Evolutionary conservation across 148 eudicot genomes (phyloP).

Genomic region (Pharnaceum exiguum): DNA sequence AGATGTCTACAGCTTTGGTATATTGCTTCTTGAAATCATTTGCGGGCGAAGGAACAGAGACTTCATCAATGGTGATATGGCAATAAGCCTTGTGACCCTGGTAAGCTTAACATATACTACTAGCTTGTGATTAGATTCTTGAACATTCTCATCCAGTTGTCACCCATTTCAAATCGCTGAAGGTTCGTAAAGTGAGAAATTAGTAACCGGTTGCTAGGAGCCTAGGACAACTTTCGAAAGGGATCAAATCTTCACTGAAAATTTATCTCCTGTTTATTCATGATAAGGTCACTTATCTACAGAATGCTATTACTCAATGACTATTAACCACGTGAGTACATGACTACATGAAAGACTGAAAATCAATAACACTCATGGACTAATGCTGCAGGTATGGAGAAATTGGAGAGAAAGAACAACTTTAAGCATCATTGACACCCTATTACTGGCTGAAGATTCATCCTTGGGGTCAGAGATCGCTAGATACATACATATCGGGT

Average conservation of each 20-base stretch:
- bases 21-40: constrained; percentile 43
- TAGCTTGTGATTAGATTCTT: neutral
- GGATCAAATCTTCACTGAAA: no score
- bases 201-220: no score
- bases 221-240: no score
- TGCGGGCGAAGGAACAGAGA: constrained; percentile 25
- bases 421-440: constrained; percentile 17
- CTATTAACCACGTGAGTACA: no score
- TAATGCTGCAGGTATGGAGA: constrained; percentile 45
- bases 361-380: no score
- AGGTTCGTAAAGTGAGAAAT: no score
- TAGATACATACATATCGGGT: constrained; percentile 31
- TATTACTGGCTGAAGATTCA: neutral
- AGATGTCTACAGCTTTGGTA: constrained; percentile 57
- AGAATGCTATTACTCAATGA: no score
- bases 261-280: no score
- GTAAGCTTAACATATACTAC: neutral
- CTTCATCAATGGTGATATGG: neutral
- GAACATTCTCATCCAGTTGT: neutral
- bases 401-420: constrained; percentile 28
- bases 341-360: no score
- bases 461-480: constrained; percentile 17
- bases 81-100: constrained; percentile 9
- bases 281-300: no score
- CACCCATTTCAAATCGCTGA: no score